Evolutionary conservation across 768 basidiomycete genomes (phyloP).

Genomic region (Steccherinum ochraceum): DNA sequence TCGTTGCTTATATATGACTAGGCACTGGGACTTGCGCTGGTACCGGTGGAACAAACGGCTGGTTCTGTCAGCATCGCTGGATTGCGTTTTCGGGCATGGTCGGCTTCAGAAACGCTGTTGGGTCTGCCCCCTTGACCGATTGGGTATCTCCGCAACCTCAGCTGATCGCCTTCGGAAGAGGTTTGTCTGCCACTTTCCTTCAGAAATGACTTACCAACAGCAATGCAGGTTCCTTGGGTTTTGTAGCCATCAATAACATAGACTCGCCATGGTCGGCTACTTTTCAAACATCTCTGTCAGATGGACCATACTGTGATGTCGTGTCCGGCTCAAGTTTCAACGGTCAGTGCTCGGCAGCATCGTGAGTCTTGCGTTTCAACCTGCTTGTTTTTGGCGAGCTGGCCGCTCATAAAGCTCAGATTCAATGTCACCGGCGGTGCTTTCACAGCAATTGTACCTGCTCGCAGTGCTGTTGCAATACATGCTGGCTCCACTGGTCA

Average conservation of each 20-base stretch:
- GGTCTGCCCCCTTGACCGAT: conserved; percentile 40
- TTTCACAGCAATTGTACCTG: conserved; percentile 43
- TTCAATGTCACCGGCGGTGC: conserved; percentile 43
- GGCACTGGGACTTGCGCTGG: conserved; percentile 44
- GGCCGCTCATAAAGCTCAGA: no score
- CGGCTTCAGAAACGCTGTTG: conserved; percentile 56
- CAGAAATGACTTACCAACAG: neutral
- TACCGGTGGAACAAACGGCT: conserved; percentile 48
- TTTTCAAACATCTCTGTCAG: conserved; percentile 52
- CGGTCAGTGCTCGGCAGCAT: conserved; percentile 43
- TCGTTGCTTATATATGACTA: conserved; percentile 14
- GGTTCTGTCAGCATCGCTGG: conserved; percentile 65
- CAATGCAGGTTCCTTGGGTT: conserved; percentile 44
- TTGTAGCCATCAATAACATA: conserved; percentile 63
- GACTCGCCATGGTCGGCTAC: conserved; percentile 49
- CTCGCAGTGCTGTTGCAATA: conserved; percentile 50
- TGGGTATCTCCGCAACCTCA: conserved; percentile 53
- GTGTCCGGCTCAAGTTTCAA: conserved; percentile 37
- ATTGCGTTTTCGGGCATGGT: conserved; percentile 51
- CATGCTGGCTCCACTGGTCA: conserved; percentile 36
- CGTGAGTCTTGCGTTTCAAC: conserved; percentile 38
- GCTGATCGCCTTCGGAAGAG: conserved; percentile 64
- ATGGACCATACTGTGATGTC: conserved; percentile 60
- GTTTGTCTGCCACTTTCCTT: conserved; percentile 23
- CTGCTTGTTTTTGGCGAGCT: no score